Conservation (phyloP, 2,329 filamentous ascomycete genomes). For the Hansfordia pulvinata region DNA sequence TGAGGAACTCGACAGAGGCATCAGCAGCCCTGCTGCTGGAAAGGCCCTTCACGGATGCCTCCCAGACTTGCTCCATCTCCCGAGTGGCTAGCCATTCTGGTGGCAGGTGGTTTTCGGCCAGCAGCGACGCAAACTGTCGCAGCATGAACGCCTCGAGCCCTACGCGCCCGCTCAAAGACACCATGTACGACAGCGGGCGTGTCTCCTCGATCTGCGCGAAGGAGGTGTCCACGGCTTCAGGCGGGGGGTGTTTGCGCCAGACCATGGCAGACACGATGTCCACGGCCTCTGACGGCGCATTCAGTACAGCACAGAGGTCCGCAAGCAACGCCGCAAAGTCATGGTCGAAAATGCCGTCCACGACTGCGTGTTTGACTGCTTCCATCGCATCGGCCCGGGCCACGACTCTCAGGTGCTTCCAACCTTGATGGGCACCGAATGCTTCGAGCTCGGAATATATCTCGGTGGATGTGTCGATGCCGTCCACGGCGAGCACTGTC, state of each 20-base stretch:
- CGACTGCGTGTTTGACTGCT: conserved; percentile 26
- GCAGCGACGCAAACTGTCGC: conserved; percentile 20
- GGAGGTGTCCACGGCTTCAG: conserved; percentile 16
- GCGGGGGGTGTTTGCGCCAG: conserved; percentile 19
- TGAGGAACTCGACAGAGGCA: conserved; percentile 22
- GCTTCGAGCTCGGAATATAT: conserved; percentile 35
- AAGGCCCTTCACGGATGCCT: conserved; percentile 19
- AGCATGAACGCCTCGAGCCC: conserved; percentile 19
- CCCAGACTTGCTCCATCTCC: conserved; percentile 27
- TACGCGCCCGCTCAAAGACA: conserved; percentile 17
- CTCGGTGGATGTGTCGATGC: conserved; percentile 24
- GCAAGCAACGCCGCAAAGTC: conserved; percentile 25
- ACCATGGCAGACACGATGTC: conserved; percentile 22
- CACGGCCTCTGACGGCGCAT: conserved; percentile 24
- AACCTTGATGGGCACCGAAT: conserved; percentile 26
- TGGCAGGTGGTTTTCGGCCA: conserved; percentile 21
- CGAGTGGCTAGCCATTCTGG: conserved; percentile 28
- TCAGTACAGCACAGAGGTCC: conserved; percentile 23
- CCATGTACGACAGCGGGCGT: conserved; percentile 19
- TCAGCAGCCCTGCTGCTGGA: conserved; percentile 15
- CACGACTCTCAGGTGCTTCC: conserved; percentile 28
- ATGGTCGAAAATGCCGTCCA: conserved; percentile 25
- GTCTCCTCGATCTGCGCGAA: conserved; percentile 13
- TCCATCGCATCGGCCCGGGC: conserved; percentile 31
- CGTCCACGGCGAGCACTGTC: conserved; percentile 18